Base-by-base conservation (phyloP, 495 filamentous ascomycete genomes). In the Tetracladium setigerum region DNA sequence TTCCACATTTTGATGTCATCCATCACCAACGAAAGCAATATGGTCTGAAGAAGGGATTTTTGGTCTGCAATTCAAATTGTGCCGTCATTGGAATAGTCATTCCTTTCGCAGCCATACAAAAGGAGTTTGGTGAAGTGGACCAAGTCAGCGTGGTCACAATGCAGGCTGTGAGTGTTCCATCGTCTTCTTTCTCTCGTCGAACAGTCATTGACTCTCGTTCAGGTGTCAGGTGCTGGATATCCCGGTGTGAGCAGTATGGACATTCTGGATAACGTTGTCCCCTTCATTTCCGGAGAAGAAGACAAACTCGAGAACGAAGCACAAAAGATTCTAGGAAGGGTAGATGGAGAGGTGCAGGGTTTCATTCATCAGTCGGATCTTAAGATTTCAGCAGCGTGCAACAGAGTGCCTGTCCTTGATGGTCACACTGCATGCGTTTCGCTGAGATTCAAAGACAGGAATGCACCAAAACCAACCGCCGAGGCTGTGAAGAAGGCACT, bases 31-130 rank as follows among this genome's bases (percentile, higher is more conserved):
- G 81, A 36, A 71, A 73, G 57, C 68, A 81, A 5, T 76, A 80
- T 52, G 67, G 66, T n/a, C 67, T 88, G 33, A 67, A 81, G 45
- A 86, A 84, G 63, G 87, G 87, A 12, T 89, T 91, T 65, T 62
- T 92, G 44, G 83, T 91, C 35, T 91, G 86, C 72, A 92, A 92
- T 69, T 89, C 85, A 46, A 92, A 94, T 71, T 94, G 87, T 67
- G 86, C 86, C 16, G 89, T 91, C 44, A 91, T 91, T 58, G 87
- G 87, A 14, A 74, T 92, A 41, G 88, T 90, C 40, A 88, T 91
- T 47, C 87, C 87, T n/a, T 84, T 90, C 58, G 87, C 87, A 15
- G 87, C 85, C 16, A 76, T 94, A 31, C 80, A 87, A 63, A 76
- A 82, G 32, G 74, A 76, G 56, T 89, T 91, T 60, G 87, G 86